A percentile compares a stretch with the other conserved stretches of the same genome.
Evolutionary conservation across 257 asterid species (phyloP).

Genomic region (Eucommia ulmoides): DNA sequence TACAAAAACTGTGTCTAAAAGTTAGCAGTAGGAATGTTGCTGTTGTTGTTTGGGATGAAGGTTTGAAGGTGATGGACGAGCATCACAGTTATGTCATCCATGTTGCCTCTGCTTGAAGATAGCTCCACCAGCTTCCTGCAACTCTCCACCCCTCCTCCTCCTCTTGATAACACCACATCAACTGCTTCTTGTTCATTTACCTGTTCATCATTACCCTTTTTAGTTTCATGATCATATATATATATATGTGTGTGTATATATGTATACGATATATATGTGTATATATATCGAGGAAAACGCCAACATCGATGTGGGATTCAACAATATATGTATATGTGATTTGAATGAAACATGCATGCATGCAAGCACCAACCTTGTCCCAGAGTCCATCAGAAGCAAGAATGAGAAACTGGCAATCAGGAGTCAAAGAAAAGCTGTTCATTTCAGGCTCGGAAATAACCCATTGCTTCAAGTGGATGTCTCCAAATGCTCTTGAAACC

Average conservation of each 20-base stretch:
- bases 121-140: constrained; percentile 32
- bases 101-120: constrained; percentile 24
- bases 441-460: constrained; percentile 40
- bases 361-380: constrained; percentile 26
- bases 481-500: constrained; percentile 43
- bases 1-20: too few species aligned
- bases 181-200: constrained; percentile 40
- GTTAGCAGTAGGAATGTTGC: too few species aligned
- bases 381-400: constrained; percentile 50
- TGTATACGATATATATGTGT: too few species aligned
- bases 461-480: constrained; percentile 32
- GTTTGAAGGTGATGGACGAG: constrained; percentile 20
- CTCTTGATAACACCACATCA: constrained; percentile 18
- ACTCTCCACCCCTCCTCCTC: constrained; percentile 15
- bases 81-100: constrained; percentile 38
- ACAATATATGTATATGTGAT: background rate
- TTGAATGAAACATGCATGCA: background rate
- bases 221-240: too few species aligned
- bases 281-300: too few species aligned
- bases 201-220: too few species aligned
- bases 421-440: constrained; percentile 18
- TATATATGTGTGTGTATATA: background rate
- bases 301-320: too few species aligned
- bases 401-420: constrained; percentile 33
- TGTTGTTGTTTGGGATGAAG: too few species aligned